Base-by-base conservation (phyloP, 345 rosid genomes). In the Eucalyptus erythrocorys region DNA sequence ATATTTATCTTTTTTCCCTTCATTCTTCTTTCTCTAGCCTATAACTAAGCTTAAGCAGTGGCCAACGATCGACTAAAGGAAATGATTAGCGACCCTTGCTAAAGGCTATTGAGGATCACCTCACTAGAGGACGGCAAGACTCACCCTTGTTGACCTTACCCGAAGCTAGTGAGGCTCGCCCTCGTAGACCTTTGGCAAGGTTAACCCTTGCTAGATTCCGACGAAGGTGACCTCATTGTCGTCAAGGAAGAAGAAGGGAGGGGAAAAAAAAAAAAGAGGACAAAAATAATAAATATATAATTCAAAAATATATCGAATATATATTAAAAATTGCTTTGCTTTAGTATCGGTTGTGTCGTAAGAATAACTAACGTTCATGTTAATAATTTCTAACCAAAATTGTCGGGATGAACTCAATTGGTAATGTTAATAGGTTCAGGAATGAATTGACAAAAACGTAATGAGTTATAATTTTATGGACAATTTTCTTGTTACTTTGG, bases 311-410 rank as follows among this genome's bases (percentile, higher is more conserved):
- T 8, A 21, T 51, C 8, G 8, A 1, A 51, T n/a, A 21, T 51
- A 19, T 51, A 19, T 51, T 51, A 21, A 8, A 8, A 51, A 51
- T 51, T 1, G 1, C 0, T 51, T 51, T 21, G 0, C 5, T 51
- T 51, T 51, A 51, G 10, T 51, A 51, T 51, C 0, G 0, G 10
- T 21, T 0, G 4, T 8, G 1, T 5, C 0, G 10, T 50, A 50
- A 0, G n/a, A 51, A 51, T 0, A 17, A 50, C 1, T 50, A 50
- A 1, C 0, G 0, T 50, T 0, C 4, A 17, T 50, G 1, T 51
- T 51, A 51, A 1, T 0, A 51, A 51, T 51, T 51, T 51, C 2
- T 0, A 51, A 51, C 10, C 2, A 21, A 51, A 51, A 21, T 51
- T 3, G 0, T 51, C 1, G 3, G 2, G 4, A 51, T 51, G 2